These are phyloP conservation scores for Hypoxylon rickii DNA, from an alignment of 495 filamentous ascomycete genomes.

Conservation along the genomic window DNA sequence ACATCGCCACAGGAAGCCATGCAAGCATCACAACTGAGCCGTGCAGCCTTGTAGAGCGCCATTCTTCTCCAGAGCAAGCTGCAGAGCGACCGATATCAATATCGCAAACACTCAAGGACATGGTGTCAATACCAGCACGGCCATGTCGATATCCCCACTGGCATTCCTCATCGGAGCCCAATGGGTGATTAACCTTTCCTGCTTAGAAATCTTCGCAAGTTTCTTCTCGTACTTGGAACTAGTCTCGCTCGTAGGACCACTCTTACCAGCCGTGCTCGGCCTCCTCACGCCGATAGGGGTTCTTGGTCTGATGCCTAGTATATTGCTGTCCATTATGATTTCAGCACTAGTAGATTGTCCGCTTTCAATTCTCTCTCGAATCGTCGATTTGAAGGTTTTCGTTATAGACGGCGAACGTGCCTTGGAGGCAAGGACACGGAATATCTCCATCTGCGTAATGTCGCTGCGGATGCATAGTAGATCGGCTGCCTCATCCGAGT, in stretches of 20 bases:
- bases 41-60: too few species aligned
- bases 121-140: slow-evolving; percentile 48
- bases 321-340: slow-evolving; percentile 28
- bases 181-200: slow-evolving; percentile 53
- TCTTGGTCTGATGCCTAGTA: background rate
- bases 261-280: slow-evolving; percentile 3
- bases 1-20: too few species aligned
- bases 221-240: slow-evolving; percentile 19
- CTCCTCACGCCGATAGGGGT: background rate
- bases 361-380: slow-evolving; percentile 43
- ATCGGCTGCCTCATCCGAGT: slow-evolving; percentile 42
- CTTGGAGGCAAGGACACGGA: slow-evolving; percentile 51
- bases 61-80: too few species aligned
- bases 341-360: slow-evolving; percentile 50
- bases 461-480: slow-evolving; percentile 49
- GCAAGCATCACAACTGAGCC: too few species aligned
- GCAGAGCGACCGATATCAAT: too few species aligned
- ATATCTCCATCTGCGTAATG: slow-evolving; percentile 54
- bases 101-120: background rate
- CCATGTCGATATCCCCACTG: slow-evolving; percentile 48
- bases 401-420: slow-evolving; percentile 39
- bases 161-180: slow-evolving; percentile 62
- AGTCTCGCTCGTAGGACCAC: slow-evolving; percentile 10
- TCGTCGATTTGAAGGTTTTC: slow-evolving; percentile 43
- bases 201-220: slow-evolving; percentile 26